A percentile compares a stretch with the other conserved stretches of the same genome.
Evolutionary conservation across 1,284 basidiomycete genomes (phyloP).

Genomic region (Ganoderma resinaceum): DNA sequence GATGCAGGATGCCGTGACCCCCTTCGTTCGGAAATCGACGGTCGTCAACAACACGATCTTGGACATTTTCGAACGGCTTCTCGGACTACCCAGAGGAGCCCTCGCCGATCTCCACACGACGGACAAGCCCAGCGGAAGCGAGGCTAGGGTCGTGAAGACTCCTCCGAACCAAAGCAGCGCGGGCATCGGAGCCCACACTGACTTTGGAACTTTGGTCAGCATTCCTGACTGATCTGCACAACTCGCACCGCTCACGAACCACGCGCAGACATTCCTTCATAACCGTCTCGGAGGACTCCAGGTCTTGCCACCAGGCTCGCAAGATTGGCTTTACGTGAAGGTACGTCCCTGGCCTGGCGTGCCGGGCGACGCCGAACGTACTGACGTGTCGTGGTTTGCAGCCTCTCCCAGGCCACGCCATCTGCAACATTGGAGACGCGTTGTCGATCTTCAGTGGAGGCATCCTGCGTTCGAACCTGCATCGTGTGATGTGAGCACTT

Average conservation of each 20-base stretch:
- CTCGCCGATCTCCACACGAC: conserved; percentile 54
- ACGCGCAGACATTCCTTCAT: conserved; percentile 38
- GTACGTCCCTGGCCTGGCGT: conserved; percentile 29
- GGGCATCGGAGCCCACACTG: conserved; percentile 46
- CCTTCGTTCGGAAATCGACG: conserved; percentile 65
- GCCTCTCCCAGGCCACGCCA: conserved; percentile 45
- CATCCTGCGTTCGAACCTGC: conserved; percentile 46
- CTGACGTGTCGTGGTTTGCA: conserved; percentile 22
- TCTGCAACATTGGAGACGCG: conserved; percentile 48
- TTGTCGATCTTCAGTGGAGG: conserved; percentile 48
- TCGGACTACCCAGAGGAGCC: conserved; percentile 60
- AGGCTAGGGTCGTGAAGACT: conserved; percentile 63
- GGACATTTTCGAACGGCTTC: conserved; percentile 59
- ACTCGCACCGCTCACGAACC: conserved; percentile 16
- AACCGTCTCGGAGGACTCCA: conserved; percentile 53
- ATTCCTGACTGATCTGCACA: conserved; percentile 1
- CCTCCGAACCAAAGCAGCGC: conserved; percentile 45
- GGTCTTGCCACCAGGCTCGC: conserved; percentile 44
- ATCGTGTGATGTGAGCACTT: conserved; percentile 42
- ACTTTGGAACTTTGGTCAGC: conserved; percentile 53
- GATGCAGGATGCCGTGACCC: conserved; percentile 57
- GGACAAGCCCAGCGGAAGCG: conserved; percentile 61
- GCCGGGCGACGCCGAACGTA: conserved; percentile 8
- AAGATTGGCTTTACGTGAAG: conserved; percentile 51
- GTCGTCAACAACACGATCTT: conserved; percentile 63